Evolutionary conservation across 2,329 filamentous ascomycete species (phyloP).

Genomic region (Plectosphaerella sp.): DNA sequence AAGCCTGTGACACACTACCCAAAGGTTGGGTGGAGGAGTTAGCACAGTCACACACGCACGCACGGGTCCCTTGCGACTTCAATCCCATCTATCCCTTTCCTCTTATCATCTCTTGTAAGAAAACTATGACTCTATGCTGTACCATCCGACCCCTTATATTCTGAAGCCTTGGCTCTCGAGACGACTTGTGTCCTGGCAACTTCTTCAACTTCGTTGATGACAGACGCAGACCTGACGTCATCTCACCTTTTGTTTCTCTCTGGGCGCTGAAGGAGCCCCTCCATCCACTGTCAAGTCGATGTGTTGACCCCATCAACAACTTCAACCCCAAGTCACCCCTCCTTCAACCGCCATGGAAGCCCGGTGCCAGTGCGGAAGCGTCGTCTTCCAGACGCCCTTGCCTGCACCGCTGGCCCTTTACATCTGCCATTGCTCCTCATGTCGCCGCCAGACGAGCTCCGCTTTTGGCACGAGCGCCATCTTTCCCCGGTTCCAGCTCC

Average conservation of each 20-base stretch:
- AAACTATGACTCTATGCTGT: too few relatives aligned
- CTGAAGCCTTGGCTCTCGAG: too few relatives aligned
- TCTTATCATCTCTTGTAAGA: too few relatives aligned
- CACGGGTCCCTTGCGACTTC: neutral
- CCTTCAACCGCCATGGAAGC: conserved; percentile 43
- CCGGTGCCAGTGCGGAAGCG: conserved; percentile 60
- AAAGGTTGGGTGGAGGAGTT: too few relatives aligned
- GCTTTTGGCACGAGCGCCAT: conserved; percentile 67
- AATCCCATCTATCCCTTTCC: neutral
- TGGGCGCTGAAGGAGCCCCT: neutral
- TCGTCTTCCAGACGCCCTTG: conserved; percentile 58
- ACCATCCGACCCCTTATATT: too few relatives aligned
- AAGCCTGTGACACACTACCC: too few relatives aligned
- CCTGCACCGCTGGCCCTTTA: conserved; percentile 59
- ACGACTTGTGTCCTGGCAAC: too few relatives aligned
- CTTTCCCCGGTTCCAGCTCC: conserved; percentile 61
- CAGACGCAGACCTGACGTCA: neutral
- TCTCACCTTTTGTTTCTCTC: neutral
- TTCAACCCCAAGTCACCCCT: neutral
- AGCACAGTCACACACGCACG: too few relatives aligned
- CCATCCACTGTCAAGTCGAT: neutral
- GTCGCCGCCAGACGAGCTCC: conserved; percentile 59
- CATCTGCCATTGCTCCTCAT: conserved; percentile 67
- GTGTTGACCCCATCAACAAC: neutral
- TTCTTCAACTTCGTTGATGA: too few relatives aligned